phyloP scores from a whole-genome alignment of 352 stramenopile genomes.

The Globisporangium acanthophoron region DNA sequence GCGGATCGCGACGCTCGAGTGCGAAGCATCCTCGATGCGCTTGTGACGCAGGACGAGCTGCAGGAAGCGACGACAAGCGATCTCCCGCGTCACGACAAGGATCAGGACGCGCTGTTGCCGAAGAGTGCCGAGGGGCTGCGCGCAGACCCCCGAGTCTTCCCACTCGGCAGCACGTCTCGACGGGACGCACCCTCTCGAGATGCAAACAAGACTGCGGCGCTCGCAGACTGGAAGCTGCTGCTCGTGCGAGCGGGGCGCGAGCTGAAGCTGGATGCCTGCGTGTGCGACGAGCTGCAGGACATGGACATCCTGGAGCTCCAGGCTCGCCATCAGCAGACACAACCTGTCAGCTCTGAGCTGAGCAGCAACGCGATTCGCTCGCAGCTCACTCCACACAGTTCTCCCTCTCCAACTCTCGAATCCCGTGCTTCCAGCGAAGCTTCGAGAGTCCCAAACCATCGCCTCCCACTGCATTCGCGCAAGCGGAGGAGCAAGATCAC shows the following conservation, averaged over 20 bases:
- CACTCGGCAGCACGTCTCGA: background rate
- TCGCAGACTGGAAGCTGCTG: conserved; percentile 1
- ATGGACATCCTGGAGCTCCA: conserved; percentile 34
- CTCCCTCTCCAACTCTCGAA: background rate
- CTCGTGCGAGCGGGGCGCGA: conserved; percentile 2
- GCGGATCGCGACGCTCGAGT: background rate
- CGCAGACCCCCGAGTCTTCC: background rate
- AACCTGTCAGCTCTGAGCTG: no score
- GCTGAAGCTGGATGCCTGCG: conserved; percentile 12
- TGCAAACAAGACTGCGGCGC: background rate
- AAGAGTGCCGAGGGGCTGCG: background rate
- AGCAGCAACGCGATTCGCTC: background rate
- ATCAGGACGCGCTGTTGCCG: background rate
- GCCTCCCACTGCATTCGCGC: background rate
- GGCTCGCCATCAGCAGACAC: background rate
- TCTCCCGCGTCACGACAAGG: background rate
- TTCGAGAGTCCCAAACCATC: background rate
- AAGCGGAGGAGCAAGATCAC: background rate
- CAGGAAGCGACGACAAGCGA: no score
- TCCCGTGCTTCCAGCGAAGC: no score
- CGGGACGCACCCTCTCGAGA: background rate
- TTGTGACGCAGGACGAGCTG: background rate
- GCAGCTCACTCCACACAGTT: background rate
- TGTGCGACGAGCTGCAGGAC: conserved; percentile 18
- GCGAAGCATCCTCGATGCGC: background rate